These are phyloP conservation scores for Yarrowia sp. DNA, from an alignment of 805 yeast species.

Conservation along the genomic window DNA sequence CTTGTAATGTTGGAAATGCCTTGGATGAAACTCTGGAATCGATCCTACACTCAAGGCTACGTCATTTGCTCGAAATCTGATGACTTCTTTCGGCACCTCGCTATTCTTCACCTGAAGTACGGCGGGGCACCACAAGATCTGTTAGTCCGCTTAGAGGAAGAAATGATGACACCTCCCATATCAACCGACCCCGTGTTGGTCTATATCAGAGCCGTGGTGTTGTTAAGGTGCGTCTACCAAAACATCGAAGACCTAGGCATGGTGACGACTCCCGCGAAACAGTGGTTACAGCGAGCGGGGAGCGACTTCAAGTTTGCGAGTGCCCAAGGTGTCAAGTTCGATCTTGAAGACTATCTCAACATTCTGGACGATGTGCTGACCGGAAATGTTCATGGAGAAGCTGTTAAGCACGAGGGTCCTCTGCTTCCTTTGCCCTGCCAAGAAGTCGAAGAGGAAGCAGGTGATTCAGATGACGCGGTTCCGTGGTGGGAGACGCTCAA, in stretches of 20 bases:
- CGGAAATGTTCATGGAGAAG: no score
- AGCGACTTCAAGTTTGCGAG: background rate
- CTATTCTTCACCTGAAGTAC: background rate
- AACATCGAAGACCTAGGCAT: background rate
- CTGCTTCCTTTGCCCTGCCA: no score
- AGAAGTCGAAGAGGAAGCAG: background rate
- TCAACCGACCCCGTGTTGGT: background rate
- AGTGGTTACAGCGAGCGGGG: background rate
- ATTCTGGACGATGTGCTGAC: background rate
- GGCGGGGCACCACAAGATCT: background rate
- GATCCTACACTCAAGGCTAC: background rate
- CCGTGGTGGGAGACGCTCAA: slow-evolving; percentile 15
- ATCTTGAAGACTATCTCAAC: background rate
- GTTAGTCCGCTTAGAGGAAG: background rate
- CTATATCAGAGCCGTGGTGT: background rate
- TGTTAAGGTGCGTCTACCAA: background rate
- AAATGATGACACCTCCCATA: background rate
- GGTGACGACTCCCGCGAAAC: background rate
- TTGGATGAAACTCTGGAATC: background rate
- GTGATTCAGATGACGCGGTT: background rate
- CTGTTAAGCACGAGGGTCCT: no score
- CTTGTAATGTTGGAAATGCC: background rate
- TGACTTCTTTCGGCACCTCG: background rate
- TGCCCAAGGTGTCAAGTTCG: background rate
- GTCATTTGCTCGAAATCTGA: background rate